These are phyloP conservation scores for Cordyceps fumosorosea DNA, from an alignment of 2,329 filamentous ascomycete species.

Conservation along the genomic window DNA sequence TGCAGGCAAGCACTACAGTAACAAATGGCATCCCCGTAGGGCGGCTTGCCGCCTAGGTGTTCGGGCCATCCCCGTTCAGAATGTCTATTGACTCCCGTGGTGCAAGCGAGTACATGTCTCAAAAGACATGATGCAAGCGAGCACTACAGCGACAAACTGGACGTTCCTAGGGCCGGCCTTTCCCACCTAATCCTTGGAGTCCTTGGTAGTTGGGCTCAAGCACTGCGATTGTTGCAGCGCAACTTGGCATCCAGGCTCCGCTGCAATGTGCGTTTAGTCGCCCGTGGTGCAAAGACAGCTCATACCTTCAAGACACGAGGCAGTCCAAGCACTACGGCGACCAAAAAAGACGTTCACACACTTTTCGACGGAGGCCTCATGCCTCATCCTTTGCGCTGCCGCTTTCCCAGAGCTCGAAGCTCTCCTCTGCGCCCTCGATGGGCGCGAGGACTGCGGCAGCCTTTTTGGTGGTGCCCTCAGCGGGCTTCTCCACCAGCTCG, in stretches of 20 bases:
- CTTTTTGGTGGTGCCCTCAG: constrained; percentile 30
- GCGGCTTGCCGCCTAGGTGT: too few species aligned
- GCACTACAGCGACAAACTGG: too few species aligned
- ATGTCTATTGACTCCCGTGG: too few species aligned
- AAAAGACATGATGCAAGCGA: too few species aligned
- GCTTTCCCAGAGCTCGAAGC: constrained; percentile 66
- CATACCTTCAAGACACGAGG: neutral
- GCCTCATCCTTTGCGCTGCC: constrained; percentile 55
- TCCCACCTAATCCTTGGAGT: too few species aligned
- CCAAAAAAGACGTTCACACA: neutral
- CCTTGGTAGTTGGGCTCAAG: too few species aligned
- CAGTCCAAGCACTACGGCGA: neutral
- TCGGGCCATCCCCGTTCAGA: too few species aligned
- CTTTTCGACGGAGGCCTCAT: constrained; percentile 22
- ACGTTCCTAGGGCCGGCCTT: too few species aligned
- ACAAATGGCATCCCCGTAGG: neutral
- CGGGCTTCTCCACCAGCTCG: constrained; percentile 30
- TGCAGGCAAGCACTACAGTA: neutral
- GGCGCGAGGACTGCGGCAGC: constrained; percentile 43
- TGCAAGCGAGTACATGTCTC: too few species aligned
- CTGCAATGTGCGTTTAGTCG: neutral
- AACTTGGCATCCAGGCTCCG: neutral
- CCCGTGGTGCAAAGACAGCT: neutral
- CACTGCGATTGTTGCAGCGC: too few species aligned
- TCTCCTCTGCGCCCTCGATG: constrained; percentile 52